A percentile compares a stretch with the other conserved stretches of the same genome.
phyloP scores from a whole-genome alignment of 2,329 filamentous ascomycete genomes.

The Xylariales sp. region DNA sequence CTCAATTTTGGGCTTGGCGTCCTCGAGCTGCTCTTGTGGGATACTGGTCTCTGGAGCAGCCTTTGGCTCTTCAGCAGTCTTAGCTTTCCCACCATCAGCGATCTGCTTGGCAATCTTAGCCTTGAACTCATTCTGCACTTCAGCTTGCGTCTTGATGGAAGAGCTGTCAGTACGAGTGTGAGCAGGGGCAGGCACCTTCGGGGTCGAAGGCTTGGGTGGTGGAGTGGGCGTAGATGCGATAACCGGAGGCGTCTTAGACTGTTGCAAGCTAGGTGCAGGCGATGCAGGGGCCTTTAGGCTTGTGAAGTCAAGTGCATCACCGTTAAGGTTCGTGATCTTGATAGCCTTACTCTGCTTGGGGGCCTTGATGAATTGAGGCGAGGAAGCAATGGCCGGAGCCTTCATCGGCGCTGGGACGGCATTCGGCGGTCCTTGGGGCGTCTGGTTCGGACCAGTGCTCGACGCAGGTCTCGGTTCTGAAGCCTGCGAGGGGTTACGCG shows the following conservation, averaged over 20 bases:
- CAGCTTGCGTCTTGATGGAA: slow-evolving; percentile 67
- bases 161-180: slow-evolving; percentile 68
- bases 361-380: slow-evolving; percentile 42
- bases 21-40: slow-evolving; percentile 24
- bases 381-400: slow-evolving; percentile 33
- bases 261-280: slow-evolving; percentile 49
- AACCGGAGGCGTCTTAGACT: slow-evolving; percentile 62
- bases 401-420: slow-evolving; percentile 58
- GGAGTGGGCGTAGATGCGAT: slow-evolving; percentile 74
- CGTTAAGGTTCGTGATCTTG: slow-evolving; percentile 77
- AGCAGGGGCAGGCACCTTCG: slow-evolving; percentile 41
- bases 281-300: slow-evolving; percentile 54
- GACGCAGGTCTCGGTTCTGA: slow-evolving; percentile 56
- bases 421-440: slow-evolving; percentile 55
- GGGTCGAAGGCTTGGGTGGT: slow-evolving; percentile 69
- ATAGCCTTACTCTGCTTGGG: slow-evolving; percentile 69
- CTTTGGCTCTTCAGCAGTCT: slow-evolving; percentile 14
- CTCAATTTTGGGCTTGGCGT: slow-evolving; percentile 23
- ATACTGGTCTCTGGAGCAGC: slow-evolving; percentile 21
- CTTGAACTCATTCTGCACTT: slow-evolving; percentile 79
- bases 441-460: slow-evolving; percentile 61
- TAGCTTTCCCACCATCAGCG: slow-evolving; percentile 33
- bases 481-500: slow-evolving; percentile 75
- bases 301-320: slow-evolving; percentile 69
- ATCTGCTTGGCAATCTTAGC: slow-evolving; percentile 69